phyloP scores from a whole-genome alignment of 345 rosid species.

The Rhodamnia argentea region DNA sequence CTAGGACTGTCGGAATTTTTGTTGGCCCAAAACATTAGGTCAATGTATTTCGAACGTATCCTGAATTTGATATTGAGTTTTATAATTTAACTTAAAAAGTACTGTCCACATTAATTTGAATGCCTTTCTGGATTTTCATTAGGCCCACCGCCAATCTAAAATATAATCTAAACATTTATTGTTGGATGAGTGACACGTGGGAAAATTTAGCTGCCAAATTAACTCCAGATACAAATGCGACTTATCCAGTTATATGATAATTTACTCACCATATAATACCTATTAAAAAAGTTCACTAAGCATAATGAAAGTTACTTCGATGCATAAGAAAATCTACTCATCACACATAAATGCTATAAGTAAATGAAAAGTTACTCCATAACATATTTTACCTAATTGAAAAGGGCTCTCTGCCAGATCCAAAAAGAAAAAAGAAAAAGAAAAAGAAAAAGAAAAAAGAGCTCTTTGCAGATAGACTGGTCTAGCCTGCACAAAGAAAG shows the following conservation, averaged over 20 bases:
- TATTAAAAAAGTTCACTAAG: not conserved
- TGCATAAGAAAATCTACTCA: not conserved
- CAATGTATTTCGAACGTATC: not conserved
- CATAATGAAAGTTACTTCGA: not conserved
- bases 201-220: not conserved
- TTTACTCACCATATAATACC: rapidly evolving
- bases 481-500: not conserved
- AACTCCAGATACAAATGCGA: not conserved
- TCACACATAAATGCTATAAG: not conserved
- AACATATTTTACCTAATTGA: not conserved
- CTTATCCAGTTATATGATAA: not conserved
- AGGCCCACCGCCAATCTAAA: no score
- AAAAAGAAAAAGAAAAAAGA: not conserved
- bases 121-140: not conserved
- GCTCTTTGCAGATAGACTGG: not conserved
- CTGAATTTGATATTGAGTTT: not conserved
- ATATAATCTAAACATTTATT: no score
- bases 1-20: no score
- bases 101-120: not conserved
- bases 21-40: rapidly evolving
- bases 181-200: not conserved
- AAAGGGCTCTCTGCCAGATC: not conserved
- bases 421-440: no score
- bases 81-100: not conserved
- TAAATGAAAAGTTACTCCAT: not conserved